A percentile compares a stretch with the other conserved stretches of the same genome.
Conservation (phyloP, 2,329 filamentous ascomycete species). For the Ceratocystis cubensis region DNA sequence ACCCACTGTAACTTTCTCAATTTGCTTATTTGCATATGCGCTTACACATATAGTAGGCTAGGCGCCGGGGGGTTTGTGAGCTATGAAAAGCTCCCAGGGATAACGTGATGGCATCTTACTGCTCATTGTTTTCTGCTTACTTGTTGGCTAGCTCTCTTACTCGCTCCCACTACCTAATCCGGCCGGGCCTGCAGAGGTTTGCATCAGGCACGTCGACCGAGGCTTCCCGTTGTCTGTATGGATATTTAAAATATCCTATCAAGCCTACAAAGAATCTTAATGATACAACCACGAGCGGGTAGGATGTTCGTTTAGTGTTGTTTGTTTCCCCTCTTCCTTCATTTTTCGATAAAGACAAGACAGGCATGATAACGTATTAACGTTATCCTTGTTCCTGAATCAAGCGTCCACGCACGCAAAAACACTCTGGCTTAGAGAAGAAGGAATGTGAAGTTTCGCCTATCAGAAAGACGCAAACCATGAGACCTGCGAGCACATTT, state of each 20-base stretch:
- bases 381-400: not conserved
- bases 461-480: no score
- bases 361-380: not conserved
- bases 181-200: not conserved
- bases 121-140: no score
- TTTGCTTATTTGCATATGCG: not conserved
- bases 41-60: not conserved
- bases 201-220: not conserved
- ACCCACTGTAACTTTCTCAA: no score
- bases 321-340: not conserved
- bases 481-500: no score
- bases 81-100: no score
- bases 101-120: no score
- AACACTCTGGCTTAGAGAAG: no score
- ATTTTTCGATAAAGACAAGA: not conserved
- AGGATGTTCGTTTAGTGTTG: not conserved
- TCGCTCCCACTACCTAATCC: not conserved
- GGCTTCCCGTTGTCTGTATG: not conserved
- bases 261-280: no score
- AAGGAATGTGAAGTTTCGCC: no score
- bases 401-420: no score
- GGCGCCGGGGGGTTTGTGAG: not conserved
- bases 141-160: not conserved
- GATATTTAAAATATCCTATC: no score
- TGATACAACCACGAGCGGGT: not conserved